phyloP scores from a whole-genome alignment of 1,139 yeast genomes.

The Starmera stellimalicola region DNA sequence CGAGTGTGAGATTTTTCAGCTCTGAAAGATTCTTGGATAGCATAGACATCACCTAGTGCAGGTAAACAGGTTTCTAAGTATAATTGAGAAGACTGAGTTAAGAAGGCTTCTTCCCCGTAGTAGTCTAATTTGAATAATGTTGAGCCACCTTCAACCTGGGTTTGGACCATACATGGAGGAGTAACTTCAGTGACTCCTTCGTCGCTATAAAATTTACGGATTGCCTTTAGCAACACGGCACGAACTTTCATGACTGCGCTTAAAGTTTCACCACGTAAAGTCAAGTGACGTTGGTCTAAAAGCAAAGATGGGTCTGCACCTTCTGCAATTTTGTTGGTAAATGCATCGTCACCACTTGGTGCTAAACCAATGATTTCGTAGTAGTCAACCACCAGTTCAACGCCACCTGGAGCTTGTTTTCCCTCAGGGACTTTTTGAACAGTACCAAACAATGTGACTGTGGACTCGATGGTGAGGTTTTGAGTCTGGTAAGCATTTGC shows the following conservation, averaged over 20 bases:
- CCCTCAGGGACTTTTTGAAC: constrained; percentile 87
- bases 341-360: constrained; percentile 92
- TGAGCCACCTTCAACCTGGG: constrained; percentile 99
- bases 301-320: constrained; percentile 87
- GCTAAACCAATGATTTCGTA: constrained; percentile 87
- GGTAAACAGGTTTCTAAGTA: constrained; percentile 96
- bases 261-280: constrained; percentile 90
- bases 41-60: constrained; percentile 91
- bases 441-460: constrained; percentile 72
- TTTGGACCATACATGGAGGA: constrained; percentile 99
- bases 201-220: constrained; percentile 71
- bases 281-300: constrained; percentile 90
- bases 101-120: constrained; percentile 93
- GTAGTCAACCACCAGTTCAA: constrained; percentile 85
- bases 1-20: constrained; percentile 99
- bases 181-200: constrained; percentile 84
- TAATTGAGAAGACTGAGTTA: constrained; percentile 95
- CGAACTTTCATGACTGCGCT: constrained; percentile 96
- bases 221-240: constrained; percentile 61
- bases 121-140: constrained; percentile 89
- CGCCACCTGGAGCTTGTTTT: constrained; percentile 95
- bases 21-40: constrained; percentile 97
- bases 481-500: constrained; percentile 84
- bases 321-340: constrained; percentile 90
- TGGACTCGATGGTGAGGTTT: constrained; percentile 81